Conservation (phyloP, 169 alveolate genomes). For the Eimeria necatrix region DNA sequence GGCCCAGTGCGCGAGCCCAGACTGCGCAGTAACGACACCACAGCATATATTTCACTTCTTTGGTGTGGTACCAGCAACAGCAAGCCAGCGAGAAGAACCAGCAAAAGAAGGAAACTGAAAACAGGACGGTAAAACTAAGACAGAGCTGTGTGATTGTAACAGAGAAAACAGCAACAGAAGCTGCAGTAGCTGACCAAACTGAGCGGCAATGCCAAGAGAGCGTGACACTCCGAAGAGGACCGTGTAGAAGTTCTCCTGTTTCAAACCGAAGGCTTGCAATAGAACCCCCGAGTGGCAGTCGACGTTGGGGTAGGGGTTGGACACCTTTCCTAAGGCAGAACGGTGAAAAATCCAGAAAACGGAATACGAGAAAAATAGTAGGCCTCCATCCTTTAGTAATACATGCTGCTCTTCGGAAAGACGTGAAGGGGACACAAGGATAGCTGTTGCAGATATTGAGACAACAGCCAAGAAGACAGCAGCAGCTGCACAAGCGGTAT, state of each 20-base stretch:
- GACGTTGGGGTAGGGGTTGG: conserved; percentile 98
- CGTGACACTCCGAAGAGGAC: conserved; percentile 97
- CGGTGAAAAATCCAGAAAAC: no score
- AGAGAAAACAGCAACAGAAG: background rate
- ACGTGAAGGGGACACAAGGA: no score
- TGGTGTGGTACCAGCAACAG: background rate
- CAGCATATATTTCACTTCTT: background rate
- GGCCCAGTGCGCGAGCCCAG: conserved; percentile 91
- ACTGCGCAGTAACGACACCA: conserved; percentile 58
- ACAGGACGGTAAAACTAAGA: background rate
- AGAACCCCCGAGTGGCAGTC: conserved; percentile 97
- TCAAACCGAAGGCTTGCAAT: conserved; percentile 93
- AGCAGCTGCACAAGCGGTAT: background rate
- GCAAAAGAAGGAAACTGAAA: background rate
- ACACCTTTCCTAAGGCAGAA: conserved; percentile 86
- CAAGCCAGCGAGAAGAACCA: background rate
- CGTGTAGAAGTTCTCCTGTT: conserved; percentile 95
- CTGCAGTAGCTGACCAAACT: conserved; percentile 81
- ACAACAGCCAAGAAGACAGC: background rate
- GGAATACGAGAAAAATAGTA: no score
- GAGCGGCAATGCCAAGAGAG: conserved; percentile 96
- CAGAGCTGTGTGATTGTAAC: background rate
- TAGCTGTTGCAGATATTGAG: background rate
- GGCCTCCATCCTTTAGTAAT: no score
- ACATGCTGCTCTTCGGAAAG: no score